Evolutionary conservation across 169 alveolate genomes (phyloP).

Genomic region (Plasmodium gonderi): DNA sequence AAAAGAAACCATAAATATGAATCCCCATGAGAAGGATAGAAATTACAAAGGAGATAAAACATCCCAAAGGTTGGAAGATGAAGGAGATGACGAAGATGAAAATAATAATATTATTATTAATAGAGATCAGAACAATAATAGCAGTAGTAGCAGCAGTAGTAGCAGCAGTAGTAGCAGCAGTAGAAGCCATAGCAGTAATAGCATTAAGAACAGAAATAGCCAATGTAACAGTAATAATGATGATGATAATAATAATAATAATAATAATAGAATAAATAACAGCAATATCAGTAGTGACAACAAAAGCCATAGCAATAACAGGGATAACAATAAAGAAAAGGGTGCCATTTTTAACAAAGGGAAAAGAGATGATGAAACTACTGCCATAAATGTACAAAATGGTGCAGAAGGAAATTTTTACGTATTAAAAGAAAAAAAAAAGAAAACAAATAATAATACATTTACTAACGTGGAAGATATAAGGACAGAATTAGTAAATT

Average conservation of each 20-base stretch:
- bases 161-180: neutral
- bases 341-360: neutral
- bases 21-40: neutral
- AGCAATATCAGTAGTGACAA: neutral
- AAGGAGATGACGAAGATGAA: neutral
- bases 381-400: neutral
- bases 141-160: neutral
- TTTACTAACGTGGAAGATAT: constrained; percentile 2
- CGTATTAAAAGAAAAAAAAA: constrained; percentile 6
- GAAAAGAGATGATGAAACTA: neutral
- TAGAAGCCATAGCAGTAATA: neutral
- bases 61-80: neutral
- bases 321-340: neutral
- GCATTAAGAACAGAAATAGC: neutral
- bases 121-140: neutral
- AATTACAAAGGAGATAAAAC: neutral
- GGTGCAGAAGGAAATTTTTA: neutral
- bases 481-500: neutral
- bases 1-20: neutral
- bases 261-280: neutral
- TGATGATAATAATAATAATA: neutral
- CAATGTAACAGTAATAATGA: neutral
- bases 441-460: neutral
- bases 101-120: too few species aligned
- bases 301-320: neutral